Evolutionary conservation across 1,284 basidiomycete species (phyloP).

Genomic region (Mycosarcoma maydis): DNA sequence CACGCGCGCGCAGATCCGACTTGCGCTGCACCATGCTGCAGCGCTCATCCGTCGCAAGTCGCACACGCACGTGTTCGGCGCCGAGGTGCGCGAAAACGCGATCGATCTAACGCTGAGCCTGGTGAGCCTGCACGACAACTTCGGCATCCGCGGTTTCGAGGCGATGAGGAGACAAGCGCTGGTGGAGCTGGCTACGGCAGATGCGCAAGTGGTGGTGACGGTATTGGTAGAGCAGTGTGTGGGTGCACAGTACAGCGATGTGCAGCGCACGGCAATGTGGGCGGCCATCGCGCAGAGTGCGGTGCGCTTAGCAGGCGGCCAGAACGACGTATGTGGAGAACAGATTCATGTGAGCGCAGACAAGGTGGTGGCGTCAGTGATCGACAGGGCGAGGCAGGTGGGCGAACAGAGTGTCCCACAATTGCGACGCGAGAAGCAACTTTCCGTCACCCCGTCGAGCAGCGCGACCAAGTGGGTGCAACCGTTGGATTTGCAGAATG

Average conservation of each 20-base stretch:
- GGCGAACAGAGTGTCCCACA: constrained; percentile 42
- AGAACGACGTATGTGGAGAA: constrained; percentile 1
- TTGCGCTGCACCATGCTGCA: constrained; percentile 44
- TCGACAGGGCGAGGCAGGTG: constrained; percentile 7
- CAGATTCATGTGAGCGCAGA: constrained; percentile 17
- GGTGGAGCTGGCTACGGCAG: constrained; percentile 81
- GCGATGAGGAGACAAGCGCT: constrained; percentile 78
- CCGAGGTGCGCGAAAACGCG: constrained; percentile 81
- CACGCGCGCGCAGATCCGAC: constrained; percentile 23
- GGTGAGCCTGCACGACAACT: constrained; percentile 82
- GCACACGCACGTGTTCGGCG: constrained; percentile 9
- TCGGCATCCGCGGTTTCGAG: constrained; percentile 81
- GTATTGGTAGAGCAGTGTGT: constrained; percentile 86
- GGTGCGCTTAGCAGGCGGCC: constrained; percentile 73
- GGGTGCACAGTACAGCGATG: constrained; percentile 85
- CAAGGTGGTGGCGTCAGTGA: constrained; percentile 5
- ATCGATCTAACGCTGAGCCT: constrained; percentile 81
- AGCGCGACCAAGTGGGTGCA: background rate
- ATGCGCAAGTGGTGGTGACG: constrained; percentile 78
- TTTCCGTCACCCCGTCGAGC: background rate
- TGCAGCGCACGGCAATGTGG: constrained; percentile 84
- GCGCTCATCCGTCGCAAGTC: constrained; percentile 52
- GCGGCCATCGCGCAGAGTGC: constrained; percentile 86
- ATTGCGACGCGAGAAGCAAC: constrained; percentile 12
- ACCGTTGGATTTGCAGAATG: no score